Percentiles rank a stretch among this genome's conserved stretches.
These are phyloP conservation scores for Vitis amurensis DNA, from an alignment of 164 flowering plant species.

Conservation along the genomic window DNA sequence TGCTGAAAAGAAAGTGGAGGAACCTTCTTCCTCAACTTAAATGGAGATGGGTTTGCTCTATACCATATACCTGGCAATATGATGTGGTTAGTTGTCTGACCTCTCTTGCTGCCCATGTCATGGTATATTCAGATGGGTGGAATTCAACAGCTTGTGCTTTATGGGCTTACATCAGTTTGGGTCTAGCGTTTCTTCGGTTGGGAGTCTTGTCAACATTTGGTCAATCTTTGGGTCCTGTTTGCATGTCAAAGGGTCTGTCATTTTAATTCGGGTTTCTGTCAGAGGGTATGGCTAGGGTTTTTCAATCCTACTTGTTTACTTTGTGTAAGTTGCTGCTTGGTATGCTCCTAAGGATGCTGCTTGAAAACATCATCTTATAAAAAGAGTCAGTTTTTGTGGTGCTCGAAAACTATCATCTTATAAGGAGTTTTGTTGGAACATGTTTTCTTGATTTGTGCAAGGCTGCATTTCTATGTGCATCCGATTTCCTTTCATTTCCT, in stretches of 20 bases:
- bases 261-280: conserved; percentile 9
- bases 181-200: conserved; percentile 9
- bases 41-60: not conserved
- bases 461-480: not conserved
- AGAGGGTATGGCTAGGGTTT: not conserved
- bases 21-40: conserved; percentile 26
- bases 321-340: conserved; percentile 8
- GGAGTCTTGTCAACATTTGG: conserved; percentile 12
- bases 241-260: conserved; percentile 15
- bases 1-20: conserved; percentile 25
- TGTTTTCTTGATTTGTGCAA: conserved; percentile 11
- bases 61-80: conserved; percentile 3
- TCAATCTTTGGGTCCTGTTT: conserved; percentile 14
- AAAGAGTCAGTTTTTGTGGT: not conserved
- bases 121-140: conserved; percentile 1
- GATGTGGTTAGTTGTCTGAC: conserved; percentile 7
- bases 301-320: not conserved
- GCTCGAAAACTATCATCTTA: not conserved
- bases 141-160: conserved; percentile 1
- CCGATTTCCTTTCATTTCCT: no score
- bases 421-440: conserved; percentile 7
- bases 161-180: conserved; percentile 9
- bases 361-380: not conserved
- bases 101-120: conserved; percentile 1
- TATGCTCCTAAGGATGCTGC: not conserved